Base-by-base conservation (phyloP, 768 basidiomycete species). In the Suillus cothurnatus region DNA sequence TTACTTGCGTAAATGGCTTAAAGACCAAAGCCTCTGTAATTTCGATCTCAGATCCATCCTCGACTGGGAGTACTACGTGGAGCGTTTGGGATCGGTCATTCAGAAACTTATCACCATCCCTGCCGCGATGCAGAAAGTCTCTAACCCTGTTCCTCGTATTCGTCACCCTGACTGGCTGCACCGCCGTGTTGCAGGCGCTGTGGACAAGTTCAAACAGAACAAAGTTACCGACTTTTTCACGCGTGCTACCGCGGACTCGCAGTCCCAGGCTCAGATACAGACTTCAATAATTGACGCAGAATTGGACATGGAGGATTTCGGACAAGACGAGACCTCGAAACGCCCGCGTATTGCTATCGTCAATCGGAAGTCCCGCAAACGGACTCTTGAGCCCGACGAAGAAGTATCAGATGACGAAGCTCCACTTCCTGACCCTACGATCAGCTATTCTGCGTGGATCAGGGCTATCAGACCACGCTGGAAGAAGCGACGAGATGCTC, bases 91-190 rank as follows among this genome's bases (percentile, higher is more conserved):
- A 6, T 97, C 95, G 2, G 97, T 99, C 70, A 95, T 99, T 64
- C 97, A 99, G 78, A 99, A 99, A 71, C 81, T 99, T 63, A 99
- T 99, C 78, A 99, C 97, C 2, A 99, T 99, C 70, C 97, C 97
- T 9, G 97, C 97, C 8, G 97, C 97, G 1, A 92, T 99, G 86
- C 97, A 99, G 75, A 97, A 97, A 71, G 92, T 99, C 58, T 77
- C 93, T 5, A 99, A 99, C 73, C 97, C 97, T 6, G 97, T 99
- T 6, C 93, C 97, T 12, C 89, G 97, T 34, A 90, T 99, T 67
- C 89, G 89, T 31, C 97, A 99, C 79, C 97, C 97, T 0, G 97
- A 99, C 74, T 99, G 97, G 97, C 82, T 99, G 53, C 91, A 93
- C 77, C 90, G 92, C 53, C 85, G 97, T 53, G 94, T 99, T 14